These are phyloP conservation scores for Quercus mongolica DNA, from an alignment of 306 rosid genomes.

Conservation along the genomic window DNA sequence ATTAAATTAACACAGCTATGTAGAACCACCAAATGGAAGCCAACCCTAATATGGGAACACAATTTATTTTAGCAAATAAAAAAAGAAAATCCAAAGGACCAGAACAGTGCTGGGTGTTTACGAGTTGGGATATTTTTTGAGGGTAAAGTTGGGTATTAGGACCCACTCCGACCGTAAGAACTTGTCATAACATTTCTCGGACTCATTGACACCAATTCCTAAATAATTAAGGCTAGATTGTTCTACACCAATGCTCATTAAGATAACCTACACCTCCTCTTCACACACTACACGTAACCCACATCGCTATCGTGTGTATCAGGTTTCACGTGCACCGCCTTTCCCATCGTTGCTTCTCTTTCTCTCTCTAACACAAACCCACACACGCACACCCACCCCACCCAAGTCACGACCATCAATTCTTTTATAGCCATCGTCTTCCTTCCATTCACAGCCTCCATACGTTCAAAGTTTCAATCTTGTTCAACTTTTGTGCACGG, in stretches of 20 bases:
- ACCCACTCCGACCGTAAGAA: no score
- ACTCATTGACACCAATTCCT: neutral
- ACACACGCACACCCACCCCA: neutral
- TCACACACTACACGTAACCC: constrained; percentile 9
- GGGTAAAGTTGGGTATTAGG: no score
- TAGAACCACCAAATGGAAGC: no score
- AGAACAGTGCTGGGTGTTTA: no score
- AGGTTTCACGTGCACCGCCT: constrained; percentile 21
- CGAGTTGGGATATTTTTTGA: no score
- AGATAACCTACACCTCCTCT: neutral
- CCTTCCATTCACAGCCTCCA: constrained; percentile 11
- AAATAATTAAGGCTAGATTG: no score
- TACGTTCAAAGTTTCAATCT: constrained; percentile 10
- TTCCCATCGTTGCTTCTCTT: constrained; percentile 6
- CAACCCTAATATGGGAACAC: no score
- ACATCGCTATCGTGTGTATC: constrained; percentile 1
- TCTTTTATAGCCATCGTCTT: constrained; percentile 5
- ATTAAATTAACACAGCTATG: no score
- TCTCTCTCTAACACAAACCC: constrained; percentile 1
- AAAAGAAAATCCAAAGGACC: no score
- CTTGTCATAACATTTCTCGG: neutral
- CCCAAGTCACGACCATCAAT: constrained; percentile 38
- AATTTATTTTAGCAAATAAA: no score
- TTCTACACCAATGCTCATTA: no score
- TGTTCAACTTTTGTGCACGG: neutral